Evolutionary conservation across 2,329 filamentous ascomycete species (phyloP), one percentile per base, ranked within the genome.

Genomic region (Fusarium sp.): DNA sequence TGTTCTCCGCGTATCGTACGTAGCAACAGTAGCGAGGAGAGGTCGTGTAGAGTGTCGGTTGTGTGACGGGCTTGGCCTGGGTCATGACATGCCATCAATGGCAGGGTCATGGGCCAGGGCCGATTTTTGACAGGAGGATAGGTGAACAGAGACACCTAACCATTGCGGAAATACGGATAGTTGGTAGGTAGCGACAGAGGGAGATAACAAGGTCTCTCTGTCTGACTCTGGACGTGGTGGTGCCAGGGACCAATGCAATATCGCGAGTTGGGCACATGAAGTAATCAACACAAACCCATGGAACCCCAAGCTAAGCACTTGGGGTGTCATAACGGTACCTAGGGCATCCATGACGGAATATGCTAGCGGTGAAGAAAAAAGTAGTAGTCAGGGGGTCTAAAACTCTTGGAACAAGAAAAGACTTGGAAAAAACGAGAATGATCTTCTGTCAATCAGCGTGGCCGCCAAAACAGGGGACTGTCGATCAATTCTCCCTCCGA

Each of bases 331-430:
- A 54, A 60, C 57, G 68, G 57, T 65, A 37, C 30, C n/a, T 35
- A 48, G 39, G 41, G 32, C 52, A 75, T 54, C 68, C 58, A 74
- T 69, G 68, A 69, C 72, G 68, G 35, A 66, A 74, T 66, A 66
- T 72, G 59, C 50, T 54, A 70, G 72, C 68, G 68, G 72, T 61
- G 61, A 74, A 75, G 64, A 59, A 39, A 48, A 62, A 23, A 45
- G 23, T 23, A 13, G n/a, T 16, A 45, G 43, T 48, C 43, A 68
- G 25, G 68, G 64, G 67, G 67, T 54, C 39, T 45, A 65, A 72
- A 27, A 65, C 64, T 68, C 71, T 68, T 68, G 57, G 64, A 6
- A 50, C 45, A 50, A 56, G 30, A 56, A 63, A 63, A 63, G 62
- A 72, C 58, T 59, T 67, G 64, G 25, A 65, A 64, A 64, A 45